Percentiles rank a stretch among this genome's conserved stretches.
Evolutionary conservation across 2,329 filamentous ascomycete species (phyloP).

Genomic region (Colletotrichum sp.): DNA sequence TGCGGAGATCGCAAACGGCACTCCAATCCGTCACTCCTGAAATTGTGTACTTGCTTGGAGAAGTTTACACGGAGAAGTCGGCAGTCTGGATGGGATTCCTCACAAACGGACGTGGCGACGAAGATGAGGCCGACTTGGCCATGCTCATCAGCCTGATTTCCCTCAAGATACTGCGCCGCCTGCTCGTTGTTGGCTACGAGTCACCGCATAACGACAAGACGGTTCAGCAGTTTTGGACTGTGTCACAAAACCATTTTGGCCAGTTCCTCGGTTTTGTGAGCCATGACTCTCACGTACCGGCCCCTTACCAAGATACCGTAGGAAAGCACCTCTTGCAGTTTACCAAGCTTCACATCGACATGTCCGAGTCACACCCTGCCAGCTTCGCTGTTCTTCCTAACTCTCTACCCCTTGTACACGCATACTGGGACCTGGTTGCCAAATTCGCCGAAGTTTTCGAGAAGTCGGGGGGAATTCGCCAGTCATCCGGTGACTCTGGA

Average conservation of each 20-base stretch:
- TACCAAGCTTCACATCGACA: conserved; percentile 87
- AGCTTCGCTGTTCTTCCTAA: conserved; percentile 85
- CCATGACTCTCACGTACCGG: conserved; percentile 58
- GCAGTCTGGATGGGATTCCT: conserved; percentile 70
- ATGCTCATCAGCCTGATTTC: conserved; percentile 80
- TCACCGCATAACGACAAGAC: conserved; percentile 79
- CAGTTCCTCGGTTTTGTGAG: conserved; percentile 71
- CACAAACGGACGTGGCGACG: conserved; percentile 60
- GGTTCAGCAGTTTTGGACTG: conserved; percentile 79
- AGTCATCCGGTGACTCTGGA: conserved; percentile 39
- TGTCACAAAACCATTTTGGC: conserved; percentile 80
- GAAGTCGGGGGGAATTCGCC: conserved; percentile 61
- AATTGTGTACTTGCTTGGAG: conserved; percentile 78
- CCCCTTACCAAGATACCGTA: conserved; percentile 64
- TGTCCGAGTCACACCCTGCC: conserved; percentile 79
- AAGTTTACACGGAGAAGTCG: conserved; percentile 79
- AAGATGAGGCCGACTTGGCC: conserved; percentile 62
- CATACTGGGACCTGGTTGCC: conserved; percentile 85
- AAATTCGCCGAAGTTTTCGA: conserved; percentile 79
- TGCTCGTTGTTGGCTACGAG: conserved; percentile 84
- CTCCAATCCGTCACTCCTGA: conserved; percentile 83
- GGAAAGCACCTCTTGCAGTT: conserved; percentile 90
- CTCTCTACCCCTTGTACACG: conserved; percentile 75
- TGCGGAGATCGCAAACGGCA: conserved; percentile 76
- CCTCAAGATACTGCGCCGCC: conserved; percentile 79